phyloP scores from a whole-genome alignment of 371 early-diverging fungal species.

The Blakeslea trispora region DNA sequence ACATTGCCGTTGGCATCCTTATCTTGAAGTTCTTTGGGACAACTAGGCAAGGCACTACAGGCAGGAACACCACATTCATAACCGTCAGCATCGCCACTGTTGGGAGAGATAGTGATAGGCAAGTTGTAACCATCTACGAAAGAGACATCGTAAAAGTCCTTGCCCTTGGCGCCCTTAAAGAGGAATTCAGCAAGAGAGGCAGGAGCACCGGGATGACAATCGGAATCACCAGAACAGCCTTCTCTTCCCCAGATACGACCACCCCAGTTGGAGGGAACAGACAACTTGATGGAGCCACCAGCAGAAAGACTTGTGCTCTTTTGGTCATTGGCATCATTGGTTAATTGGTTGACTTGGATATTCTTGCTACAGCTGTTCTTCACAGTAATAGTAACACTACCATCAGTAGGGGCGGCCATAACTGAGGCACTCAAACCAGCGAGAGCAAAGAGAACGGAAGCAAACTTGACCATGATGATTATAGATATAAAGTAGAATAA shows the following conservation, averaged over 20 bases:
- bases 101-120: slow-evolving; percentile 35
- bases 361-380: slow-evolving; percentile 36
- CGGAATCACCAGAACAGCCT: slow-evolving; percentile 24
- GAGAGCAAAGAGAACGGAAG: slow-evolving; percentile 20
- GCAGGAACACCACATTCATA: slow-evolving; percentile 37
- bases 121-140: slow-evolving; percentile 43
- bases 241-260: slow-evolving; percentile 48
- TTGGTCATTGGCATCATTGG: slow-evolving; percentile 20
- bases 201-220: slow-evolving; percentile 35
- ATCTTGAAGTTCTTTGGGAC: slow-evolving; percentile 31
- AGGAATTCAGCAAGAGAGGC: slow-evolving; percentile 39
- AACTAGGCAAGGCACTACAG: slow-evolving; percentile 30
- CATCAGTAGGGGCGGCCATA: slow-evolving; percentile 31
- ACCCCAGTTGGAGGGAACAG: slow-evolving; percentile 34
- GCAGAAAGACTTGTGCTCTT: slow-evolving; percentile 11
- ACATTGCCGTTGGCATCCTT: slow-evolving; percentile 34
- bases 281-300: slow-evolving; percentile 23
- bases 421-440: slow-evolving; percentile 28
- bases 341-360: slow-evolving; percentile 36
- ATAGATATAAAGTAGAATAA: slow-evolving; percentile 4
- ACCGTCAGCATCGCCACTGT: slow-evolving; percentile 21
- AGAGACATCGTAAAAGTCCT: slow-evolving; percentile 39
- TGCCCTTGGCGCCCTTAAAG: slow-evolving; percentile 21
- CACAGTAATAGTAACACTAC: slow-evolving; percentile 36
- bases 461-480: slow-evolving; percentile 19